Conservation (phyloP, 164 flowering plant genomes). For the Tinospora cordifolia region DNA sequence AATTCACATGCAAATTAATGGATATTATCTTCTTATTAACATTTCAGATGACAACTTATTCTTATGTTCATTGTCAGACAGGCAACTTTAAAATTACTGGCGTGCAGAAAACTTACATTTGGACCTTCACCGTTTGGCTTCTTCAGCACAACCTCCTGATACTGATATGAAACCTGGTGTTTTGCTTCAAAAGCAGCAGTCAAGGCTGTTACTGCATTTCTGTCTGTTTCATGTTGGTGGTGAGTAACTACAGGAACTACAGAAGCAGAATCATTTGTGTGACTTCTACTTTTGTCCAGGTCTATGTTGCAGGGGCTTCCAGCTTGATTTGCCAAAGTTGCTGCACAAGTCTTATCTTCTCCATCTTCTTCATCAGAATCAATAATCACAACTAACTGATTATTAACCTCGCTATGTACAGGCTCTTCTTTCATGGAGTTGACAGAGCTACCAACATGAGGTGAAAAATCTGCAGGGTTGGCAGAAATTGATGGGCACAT, state of each 20-base stretch:
- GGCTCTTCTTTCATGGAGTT: neutral
- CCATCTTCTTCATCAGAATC: constrained; percentile 44
- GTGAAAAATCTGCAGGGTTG: neutral
- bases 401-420: neutral
- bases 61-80: neutral
- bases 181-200: constrained; percentile 4
- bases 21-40: no score
- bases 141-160: constrained; percentile 22
- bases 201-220: neutral
- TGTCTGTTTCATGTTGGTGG: neutral
- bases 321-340: neutral
- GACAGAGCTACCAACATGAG: constrained; percentile 2
- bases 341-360: constrained; percentile 3
- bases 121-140: constrained; percentile 17
- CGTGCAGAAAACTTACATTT: constrained; percentile 17
- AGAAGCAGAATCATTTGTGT: neutral
- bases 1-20: no score
- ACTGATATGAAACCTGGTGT: constrained; percentile 11
- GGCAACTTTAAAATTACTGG: constrained; percentile 3
- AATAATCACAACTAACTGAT: constrained; percentile 20
- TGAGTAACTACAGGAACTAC: neutral
- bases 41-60: no score
- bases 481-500: constrained; percentile 12
- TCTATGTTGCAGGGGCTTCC: neutral
- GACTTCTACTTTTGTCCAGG: neutral